Conservation (phyloP, 73 alveolate genomes). For the Paramecium bursaria region DNA sequence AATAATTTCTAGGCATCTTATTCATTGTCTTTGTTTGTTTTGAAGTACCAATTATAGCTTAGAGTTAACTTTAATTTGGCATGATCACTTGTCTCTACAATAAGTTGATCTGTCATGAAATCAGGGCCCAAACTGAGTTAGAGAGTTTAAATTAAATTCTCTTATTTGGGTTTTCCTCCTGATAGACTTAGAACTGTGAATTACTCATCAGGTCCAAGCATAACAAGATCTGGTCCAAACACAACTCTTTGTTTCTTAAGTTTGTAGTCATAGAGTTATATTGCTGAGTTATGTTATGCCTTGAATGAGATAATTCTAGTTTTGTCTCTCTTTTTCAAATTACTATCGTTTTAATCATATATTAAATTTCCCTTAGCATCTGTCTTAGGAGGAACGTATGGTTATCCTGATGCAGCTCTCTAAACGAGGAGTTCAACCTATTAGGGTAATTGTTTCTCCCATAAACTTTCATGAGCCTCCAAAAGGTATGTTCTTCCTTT, state of each 20-base stretch:
- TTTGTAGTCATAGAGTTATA: conserved; percentile 80
- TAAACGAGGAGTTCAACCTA: conserved; percentile 74
- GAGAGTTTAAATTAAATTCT: conserved; percentile 67
- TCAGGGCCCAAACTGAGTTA: conserved; percentile 82
- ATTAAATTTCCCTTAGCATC: conserved; percentile 58
- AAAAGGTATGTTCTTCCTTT: conserved; percentile 84
- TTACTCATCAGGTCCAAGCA: conserved; percentile 88
- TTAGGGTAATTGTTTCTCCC: conserved; percentile 74
- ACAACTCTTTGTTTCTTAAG: conserved; percentile 74
- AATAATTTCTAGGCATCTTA: conserved; percentile 75
- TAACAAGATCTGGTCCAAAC: conserved; percentile 85
- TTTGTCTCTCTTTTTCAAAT: conserved; percentile 65
- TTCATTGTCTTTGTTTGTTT: conserved; percentile 66
- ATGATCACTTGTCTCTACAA: conserved; percentile 88
- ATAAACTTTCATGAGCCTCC: conserved; percentile 75
- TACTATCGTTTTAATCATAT: conserved; percentile 46
- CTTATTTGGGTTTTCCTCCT: conserved; percentile 83
- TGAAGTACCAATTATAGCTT: conserved; percentile 81
- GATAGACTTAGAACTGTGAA: conserved; percentile 76
- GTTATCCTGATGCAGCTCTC: conserved; percentile 71
- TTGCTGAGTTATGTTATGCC: conserved; percentile 88
- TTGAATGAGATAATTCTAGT: conserved; percentile 73
- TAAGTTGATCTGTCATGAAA: conserved; percentile 77
- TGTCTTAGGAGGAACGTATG: conserved; percentile 56
- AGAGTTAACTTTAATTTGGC: conserved; percentile 79